Percentiles rank a stretch among this genome's conserved stretches.
phyloP scores from a whole-genome alignment of 177 flowering plant species.

The Vitis hybrid region DNA sequence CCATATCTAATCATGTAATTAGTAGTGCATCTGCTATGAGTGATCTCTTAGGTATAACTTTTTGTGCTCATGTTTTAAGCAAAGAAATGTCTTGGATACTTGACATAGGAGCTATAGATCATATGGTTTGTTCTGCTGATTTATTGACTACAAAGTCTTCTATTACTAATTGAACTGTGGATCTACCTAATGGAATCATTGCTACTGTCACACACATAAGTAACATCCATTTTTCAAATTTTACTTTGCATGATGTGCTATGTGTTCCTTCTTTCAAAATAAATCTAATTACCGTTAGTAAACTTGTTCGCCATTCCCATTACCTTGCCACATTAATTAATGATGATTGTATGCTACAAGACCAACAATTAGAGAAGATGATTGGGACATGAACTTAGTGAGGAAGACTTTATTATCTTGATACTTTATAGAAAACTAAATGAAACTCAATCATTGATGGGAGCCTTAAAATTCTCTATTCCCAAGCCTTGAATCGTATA shows the following conservation, averaged over 20 bases:
- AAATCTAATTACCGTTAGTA: constrained; percentile 11
- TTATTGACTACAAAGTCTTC: constrained; percentile 1
- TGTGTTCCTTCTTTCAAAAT: constrained; percentile 19
- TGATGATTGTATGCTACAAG: constrained; percentile 17
- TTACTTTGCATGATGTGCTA: constrained; percentile 19
- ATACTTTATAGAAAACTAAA: constrained; percentile 7
- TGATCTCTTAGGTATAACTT: neutral
- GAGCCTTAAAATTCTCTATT: no score
- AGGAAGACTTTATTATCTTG: constrained; percentile 18
- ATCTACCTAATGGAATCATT: constrained; percentile 11
- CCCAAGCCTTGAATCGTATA: no score
- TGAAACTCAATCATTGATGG: constrained; percentile 6
- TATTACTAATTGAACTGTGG: constrained; percentile 6
- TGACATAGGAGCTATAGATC: constrained; percentile 8
- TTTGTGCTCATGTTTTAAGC: constrained; percentile 6
- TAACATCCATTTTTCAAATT: constrained; percentile 8
- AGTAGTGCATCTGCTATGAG: constrained; percentile 9
- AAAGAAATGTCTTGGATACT: constrained; percentile 1
- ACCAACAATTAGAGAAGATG: constrained; percentile 11
- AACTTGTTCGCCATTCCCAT: constrained; percentile 6
- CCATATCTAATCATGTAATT: constrained; percentile 2
- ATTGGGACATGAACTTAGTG: constrained; percentile 2
- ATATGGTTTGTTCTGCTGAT: constrained; percentile 10
- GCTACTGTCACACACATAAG: constrained; percentile 9
- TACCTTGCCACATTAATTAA: constrained; percentile 8